A percentile compares a stretch with the other conserved stretches of the same genome.
These are phyloP conservation scores for Globisporangium camurandrum DNA, from an alignment of 352 stramenopile species.

Conservation along the genomic window DNA sequence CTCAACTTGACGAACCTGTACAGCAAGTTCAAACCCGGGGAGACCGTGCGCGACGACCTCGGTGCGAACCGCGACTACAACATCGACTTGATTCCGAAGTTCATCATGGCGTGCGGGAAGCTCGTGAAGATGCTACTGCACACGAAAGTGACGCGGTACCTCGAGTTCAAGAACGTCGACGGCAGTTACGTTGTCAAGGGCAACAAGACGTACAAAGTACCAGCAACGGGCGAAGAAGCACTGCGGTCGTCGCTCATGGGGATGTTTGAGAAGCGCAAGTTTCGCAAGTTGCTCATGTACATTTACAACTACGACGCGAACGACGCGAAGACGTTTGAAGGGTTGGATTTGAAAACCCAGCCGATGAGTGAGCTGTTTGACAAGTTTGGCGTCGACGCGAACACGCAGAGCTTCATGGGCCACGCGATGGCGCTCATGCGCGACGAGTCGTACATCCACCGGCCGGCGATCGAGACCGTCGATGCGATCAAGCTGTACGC, in stretches of 20 bases:
- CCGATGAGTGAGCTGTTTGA: conserved; percentile 98
- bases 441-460: conserved; percentile 85
- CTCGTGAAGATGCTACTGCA: conserved; percentile 98
- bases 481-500: conserved; percentile 97
- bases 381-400: conserved; percentile 96
- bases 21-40: conserved; percentile 87
- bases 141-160: conserved; percentile 97
- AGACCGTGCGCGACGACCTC: conserved; percentile 65
- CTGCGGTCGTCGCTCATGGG: conserved; percentile 96
- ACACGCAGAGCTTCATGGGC: conserved; percentile 99
- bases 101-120: conserved; percentile 99
- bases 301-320: conserved; percentile 95
- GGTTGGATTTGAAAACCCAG: conserved; percentile 92
- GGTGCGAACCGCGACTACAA: conserved; percentile 99
- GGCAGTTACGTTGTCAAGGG: conserved; percentile 98
- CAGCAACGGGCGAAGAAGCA: conserved; percentile 95
- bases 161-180: conserved; percentile 99
- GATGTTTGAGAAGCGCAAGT: conserved; percentile 99
- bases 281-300: conserved; percentile 98
- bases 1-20: conserved; percentile 98
- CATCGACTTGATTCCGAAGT: conserved; percentile 99
- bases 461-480: conserved; percentile 90
- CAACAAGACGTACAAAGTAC: conserved; percentile 96
- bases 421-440: conserved; percentile 98
- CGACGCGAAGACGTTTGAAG: conserved; percentile 87